Percentiles rank a stretch among this genome's conserved stretches.
phyloP scores from a whole-genome alignment of 1,139 yeast species.

The Geotrichum fermentans region DNA sequence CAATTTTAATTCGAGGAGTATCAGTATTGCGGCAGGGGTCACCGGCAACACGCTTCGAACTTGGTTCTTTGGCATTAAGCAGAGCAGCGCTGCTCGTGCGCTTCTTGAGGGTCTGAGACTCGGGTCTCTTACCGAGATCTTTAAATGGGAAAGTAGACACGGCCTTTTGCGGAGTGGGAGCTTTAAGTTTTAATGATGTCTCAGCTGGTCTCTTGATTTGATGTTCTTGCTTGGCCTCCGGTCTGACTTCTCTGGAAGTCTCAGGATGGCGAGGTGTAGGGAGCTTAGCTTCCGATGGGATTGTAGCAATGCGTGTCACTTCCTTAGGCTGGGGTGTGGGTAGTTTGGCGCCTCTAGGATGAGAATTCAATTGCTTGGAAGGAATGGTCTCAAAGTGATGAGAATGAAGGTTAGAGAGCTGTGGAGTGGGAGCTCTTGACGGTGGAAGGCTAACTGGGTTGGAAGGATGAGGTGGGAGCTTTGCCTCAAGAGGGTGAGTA shows the following conservation, averaged over 20 bases:
- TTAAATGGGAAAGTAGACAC: neutral
- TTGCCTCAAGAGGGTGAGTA: too few species aligned
- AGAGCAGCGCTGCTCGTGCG: constrained; percentile 1
- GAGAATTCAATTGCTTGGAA: neutral
- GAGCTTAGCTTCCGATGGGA: neutral
- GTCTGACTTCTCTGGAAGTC: too few species aligned
- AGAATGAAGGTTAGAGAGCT: too few species aligned
- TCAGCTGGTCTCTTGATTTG: too few species aligned
- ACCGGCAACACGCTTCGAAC: neutral
- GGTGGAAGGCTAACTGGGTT: too few species aligned
- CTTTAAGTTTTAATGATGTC: too few species aligned
- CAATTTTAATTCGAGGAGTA: neutral
- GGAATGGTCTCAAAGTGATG: too few species aligned
- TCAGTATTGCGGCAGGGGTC: neutral
- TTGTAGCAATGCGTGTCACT: neutral
- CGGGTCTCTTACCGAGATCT: neutral
- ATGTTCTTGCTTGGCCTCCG: too few species aligned
- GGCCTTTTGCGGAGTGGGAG: neutral
- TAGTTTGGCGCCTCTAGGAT: neutral
- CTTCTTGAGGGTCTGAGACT: neutral
- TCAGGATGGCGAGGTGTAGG: neutral
- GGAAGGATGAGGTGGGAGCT: too few species aligned
- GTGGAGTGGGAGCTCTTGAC: too few species aligned
- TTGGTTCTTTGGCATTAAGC: neutral
- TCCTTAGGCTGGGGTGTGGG: neutral